phyloP scores from a whole-genome alignment of 371 early-diverging fungal species.

The Coemansia sp. region DNA sequence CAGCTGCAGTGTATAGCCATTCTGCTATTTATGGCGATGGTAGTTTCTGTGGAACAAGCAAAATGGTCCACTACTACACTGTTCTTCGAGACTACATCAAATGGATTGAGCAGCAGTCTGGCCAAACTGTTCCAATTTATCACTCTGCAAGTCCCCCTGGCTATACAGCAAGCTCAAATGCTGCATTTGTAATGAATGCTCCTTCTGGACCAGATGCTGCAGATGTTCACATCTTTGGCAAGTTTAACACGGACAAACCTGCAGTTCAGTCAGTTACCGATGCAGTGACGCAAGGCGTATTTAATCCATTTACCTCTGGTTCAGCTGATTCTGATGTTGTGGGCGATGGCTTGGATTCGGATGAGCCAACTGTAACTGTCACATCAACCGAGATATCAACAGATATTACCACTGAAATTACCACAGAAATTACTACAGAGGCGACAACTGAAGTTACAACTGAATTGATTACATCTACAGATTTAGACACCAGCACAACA shows the following conservation, averaged over 20 bases:
- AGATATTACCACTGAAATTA: background rate
- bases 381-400: background rate
- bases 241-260: background rate
- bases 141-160: conserved; percentile 3
- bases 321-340: background rate
- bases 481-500: background rate
- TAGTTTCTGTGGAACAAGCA: conserved; percentile 15
- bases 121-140: background rate
- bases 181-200: background rate
- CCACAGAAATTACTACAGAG: conserved; percentile 1
- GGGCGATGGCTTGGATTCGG: background rate
- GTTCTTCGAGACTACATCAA: conserved; percentile 25
- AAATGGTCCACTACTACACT: conserved; percentile 21
- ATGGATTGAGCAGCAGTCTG: conserved; percentile 11
- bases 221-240: background rate
- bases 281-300: background rate
- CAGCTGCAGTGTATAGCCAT: conserved; percentile 17
- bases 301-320: background rate
- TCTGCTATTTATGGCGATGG: conserved; percentile 7
- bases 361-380: background rate
- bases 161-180: conserved; percentile 1
- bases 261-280: background rate
- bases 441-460: background rate
- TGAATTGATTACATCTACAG: background rate
- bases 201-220: background rate